Conservation (phyloP, 75 land plant species). For the Sequoia sempervirens region DNA sequence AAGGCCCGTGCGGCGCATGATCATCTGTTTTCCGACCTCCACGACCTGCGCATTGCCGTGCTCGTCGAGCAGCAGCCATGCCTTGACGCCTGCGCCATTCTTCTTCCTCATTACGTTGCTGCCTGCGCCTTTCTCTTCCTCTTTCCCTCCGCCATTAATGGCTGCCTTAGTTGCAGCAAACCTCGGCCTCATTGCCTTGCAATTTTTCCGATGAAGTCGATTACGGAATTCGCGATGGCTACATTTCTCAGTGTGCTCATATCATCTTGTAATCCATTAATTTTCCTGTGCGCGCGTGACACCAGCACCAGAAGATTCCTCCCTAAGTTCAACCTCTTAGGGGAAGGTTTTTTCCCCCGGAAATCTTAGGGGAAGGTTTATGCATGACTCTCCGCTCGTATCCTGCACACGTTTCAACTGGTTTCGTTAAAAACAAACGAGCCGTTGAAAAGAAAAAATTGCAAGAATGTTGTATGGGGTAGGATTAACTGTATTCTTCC, state of each 20-base stretch:
- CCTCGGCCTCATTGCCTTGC: background rate
- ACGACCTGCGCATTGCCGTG: constrained; percentile 55
- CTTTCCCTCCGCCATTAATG: constrained; percentile 11
- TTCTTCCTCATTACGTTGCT: constrained; percentile 40
- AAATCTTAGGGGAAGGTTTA: too few relatives aligned
- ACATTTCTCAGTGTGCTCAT: background rate
- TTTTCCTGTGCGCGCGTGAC: too few relatives aligned
- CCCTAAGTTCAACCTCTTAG: too few relatives aligned
- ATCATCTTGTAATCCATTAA: too few relatives aligned
- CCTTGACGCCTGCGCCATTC: constrained; percentile 62
- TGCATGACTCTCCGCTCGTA: too few relatives aligned
- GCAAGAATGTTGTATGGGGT: too few relatives aligned
- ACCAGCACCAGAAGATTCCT: too few relatives aligned
- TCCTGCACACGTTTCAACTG: too few relatives aligned
- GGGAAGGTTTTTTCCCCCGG: too few relatives aligned
- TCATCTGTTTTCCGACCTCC: constrained; percentile 56
- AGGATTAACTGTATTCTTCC: too few relatives aligned
- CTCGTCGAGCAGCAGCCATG: constrained; percentile 69
- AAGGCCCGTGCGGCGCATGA: constrained; percentile 60
- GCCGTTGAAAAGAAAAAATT: too few relatives aligned
- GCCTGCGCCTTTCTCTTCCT: background rate
- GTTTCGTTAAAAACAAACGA: too few relatives aligned
- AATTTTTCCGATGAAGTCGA: background rate
- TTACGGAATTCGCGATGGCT: background rate
- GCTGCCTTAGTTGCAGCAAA: background rate